Conservation (phyloP, 805 yeast genomes). For the Ogataea paradorogensis region DNA sequence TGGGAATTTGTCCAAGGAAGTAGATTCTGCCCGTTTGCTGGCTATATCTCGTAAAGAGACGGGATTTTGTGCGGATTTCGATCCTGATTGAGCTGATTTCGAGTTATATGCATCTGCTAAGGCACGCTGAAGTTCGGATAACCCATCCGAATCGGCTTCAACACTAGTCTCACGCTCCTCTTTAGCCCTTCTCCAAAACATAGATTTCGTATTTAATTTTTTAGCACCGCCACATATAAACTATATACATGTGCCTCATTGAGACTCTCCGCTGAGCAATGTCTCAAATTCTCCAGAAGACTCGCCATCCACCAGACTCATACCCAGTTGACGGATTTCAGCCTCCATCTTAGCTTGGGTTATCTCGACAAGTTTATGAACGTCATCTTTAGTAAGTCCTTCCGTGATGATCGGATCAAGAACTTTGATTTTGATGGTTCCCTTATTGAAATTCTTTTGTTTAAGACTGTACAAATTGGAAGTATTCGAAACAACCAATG, state of each 20-base stretch:
- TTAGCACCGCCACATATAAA: slow-evolving; percentile 8
- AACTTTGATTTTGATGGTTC: slow-evolving; percentile 74
- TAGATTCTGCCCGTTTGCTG: slow-evolving; percentile 25
- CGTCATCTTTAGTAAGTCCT: slow-evolving; percentile 68
- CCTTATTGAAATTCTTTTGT: slow-evolving; percentile 64
- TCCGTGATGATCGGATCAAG: slow-evolving; percentile 77
- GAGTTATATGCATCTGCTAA: slow-evolving; percentile 23
- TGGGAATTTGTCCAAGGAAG: slow-evolving; percentile 31
- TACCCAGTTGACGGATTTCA: slow-evolving; percentile 41
- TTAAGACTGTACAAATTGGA: slow-evolving; percentile 65
- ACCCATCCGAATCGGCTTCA: slow-evolving; percentile 1
- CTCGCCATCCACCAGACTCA: slow-evolving; percentile 31
- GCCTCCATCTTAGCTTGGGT: slow-evolving; percentile 57
- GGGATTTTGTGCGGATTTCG: neutral
- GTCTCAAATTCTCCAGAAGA: slow-evolving; percentile 18
- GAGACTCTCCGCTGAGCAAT: slow-evolving; percentile 1
- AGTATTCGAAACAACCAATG: slow-evolving; percentile 84
- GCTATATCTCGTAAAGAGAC: slow-evolving; percentile 29
- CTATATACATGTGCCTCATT: slow-evolving; percentile 5
- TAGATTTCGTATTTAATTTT: slow-evolving; percentile 1
- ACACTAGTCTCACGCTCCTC: neutral
- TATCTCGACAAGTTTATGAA: slow-evolving; percentile 54
- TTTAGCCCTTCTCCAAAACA: slow-evolving; percentile 6
- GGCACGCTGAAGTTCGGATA: slow-evolving; percentile 16
- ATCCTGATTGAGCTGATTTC: slow-evolving; percentile 20